Evolutionary conservation across 768 basidiomycete species (phyloP).

Genomic region (Tubosaeta sp.): DNA sequence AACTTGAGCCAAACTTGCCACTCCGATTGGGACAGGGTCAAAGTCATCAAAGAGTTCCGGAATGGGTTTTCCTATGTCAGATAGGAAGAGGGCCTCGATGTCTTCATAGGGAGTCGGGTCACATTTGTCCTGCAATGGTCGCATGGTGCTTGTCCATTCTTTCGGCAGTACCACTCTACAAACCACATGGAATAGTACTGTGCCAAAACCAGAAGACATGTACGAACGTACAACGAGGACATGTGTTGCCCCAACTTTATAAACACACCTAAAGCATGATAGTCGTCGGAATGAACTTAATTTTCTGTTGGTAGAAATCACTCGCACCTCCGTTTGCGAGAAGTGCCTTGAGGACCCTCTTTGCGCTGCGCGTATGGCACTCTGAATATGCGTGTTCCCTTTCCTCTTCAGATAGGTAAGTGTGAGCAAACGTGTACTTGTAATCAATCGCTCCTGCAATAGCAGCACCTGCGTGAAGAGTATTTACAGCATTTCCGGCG

Average conservation of each 20-base stretch:
- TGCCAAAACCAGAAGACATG: constrained; percentile 14
- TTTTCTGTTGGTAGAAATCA: background rate
- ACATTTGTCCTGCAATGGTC: constrained; percentile 85
- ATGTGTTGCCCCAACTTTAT: constrained; percentile 90
- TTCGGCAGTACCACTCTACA: constrained; percentile 50
- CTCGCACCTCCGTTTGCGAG: constrained; percentile 79
- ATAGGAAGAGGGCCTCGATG: constrained; percentile 68
- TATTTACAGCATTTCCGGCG: constrained; percentile 16
- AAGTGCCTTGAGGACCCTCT: constrained; percentile 74
- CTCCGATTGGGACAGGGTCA: constrained; percentile 84
- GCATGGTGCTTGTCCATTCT: constrained; percentile 60
- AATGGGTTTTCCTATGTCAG: constrained; percentile 73
- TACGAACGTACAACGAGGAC: constrained; percentile 53
- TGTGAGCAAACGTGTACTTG: constrained; percentile 58
- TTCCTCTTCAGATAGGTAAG: constrained; percentile 49
- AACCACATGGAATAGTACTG: constrained; percentile 6
- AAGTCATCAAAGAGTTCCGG: constrained; percentile 81
- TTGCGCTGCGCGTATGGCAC: constrained; percentile 83
- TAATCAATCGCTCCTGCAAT: constrained; percentile 65
- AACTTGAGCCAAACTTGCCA: constrained; percentile 95
- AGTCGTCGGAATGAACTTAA: background rate
- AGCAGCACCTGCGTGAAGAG: constrained; percentile 46
- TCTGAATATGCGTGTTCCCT: constrained; percentile 55
- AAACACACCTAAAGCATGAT: constrained; percentile 55
- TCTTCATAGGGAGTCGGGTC: constrained; percentile 81